Evolutionary conservation across 495 filamentous ascomycete genomes (phyloP), one percentile per base, ranked within the genome.

Genomic region (Amorphotheca resinae): DNA sequence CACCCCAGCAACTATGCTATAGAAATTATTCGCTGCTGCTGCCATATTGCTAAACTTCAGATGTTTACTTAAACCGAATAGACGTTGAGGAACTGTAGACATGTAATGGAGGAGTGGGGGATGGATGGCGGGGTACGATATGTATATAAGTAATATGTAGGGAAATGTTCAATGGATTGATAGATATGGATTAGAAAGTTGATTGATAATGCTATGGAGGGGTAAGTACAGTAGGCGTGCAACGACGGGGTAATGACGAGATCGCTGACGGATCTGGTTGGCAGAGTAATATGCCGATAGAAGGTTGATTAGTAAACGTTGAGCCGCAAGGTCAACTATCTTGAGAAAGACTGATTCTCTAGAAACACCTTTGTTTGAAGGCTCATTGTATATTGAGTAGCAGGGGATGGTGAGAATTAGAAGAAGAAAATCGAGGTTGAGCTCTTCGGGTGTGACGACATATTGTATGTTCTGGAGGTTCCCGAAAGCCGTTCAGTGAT

Each of bases 1-100:
- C 26, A 82, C 81, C 34, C 83, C 82, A 41, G 81, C 83, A 50
- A 88, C 70, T 45, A 87, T 67, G 41, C 81, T 80, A 58, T 81
- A 71, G 49, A 71, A 62, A 50, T 66, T 61, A 6, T 53, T 62
- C 45, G 68, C 48, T 42, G 69, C 53, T 42, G 69, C 53, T 36
- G 48, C 48, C 45, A 49, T 52, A 8, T 41, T 42, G n/a, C 14
- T 16, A 33, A 4, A 15, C 31, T 44, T 15, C 4, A 51, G 22
- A 18, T 41, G 45, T 37, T 48, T 37, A 14, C 22, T 51, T 33
- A 18, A 22, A 11, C 11, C 20, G 9, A 5, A 38, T 17, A 47
- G 20, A 38, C 35, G 44, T 45, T 38, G 28, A 22, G 44, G 32
- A 42, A 39, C 18, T 42, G 35, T 41, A 15, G 42, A 38, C 30